These are phyloP conservation scores for Solanum hybrid DNA, from an alignment of 305 asterid genomes.

Conservation along the genomic window DNA sequence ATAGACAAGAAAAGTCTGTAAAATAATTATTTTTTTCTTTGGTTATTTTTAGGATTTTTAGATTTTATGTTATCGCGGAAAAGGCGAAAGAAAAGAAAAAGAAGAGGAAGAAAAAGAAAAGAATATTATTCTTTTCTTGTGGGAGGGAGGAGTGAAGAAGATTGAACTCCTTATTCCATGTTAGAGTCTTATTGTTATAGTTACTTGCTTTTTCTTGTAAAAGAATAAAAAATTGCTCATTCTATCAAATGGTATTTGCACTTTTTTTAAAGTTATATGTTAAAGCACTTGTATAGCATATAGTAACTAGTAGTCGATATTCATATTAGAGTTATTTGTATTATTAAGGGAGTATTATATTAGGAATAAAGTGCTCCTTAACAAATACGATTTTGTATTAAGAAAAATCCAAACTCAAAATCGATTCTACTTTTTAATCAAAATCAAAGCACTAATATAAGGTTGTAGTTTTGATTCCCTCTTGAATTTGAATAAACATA, in stretches of 20 bases:
- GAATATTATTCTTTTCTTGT: slow-evolving; percentile 13
- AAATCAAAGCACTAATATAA: neutral
- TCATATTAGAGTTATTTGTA: too few species aligned
- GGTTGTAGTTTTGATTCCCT: neutral
- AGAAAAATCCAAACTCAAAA: too few species aligned
- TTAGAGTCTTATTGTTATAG: neutral
- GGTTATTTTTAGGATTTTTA: neutral
- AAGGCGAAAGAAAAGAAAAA: neutral
- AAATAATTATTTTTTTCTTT: neutral
- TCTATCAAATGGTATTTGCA: neutral
- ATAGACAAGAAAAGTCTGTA: slow-evolving; percentile 34
- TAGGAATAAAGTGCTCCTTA: too few species aligned
- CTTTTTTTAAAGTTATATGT: neutral
- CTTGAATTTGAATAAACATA: too few species aligned
- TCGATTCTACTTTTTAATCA: neutral
- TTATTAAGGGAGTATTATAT: too few species aligned
- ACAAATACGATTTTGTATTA: neutral
- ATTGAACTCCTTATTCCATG: slow-evolving; percentile 12
- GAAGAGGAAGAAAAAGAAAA: neutral
- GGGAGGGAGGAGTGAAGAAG: slow-evolving; percentile 8
- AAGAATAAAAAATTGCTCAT: neutral
- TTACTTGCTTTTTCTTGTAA: neutral
- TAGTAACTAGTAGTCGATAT: neutral
- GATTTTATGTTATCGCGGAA: too few species aligned
- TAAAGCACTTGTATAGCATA: neutral